These are phyloP conservation scores for Pythium oligandrum DNA, from an alignment of 352 stramenopile genomes.

Conservation along the genomic window DNA sequence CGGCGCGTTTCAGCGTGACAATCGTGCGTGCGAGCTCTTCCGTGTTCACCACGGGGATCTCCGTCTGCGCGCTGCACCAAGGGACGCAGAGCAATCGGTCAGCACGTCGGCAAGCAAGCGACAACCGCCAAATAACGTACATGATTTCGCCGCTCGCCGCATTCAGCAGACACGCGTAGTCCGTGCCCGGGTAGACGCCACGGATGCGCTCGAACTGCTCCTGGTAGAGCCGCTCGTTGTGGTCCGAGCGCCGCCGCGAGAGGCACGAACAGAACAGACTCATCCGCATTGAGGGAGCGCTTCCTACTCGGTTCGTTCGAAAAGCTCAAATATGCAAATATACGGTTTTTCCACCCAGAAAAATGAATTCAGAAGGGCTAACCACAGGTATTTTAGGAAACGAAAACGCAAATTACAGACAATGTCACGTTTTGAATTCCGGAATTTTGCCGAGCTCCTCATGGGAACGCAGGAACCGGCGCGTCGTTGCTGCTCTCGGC, in stretches of 20 bases:
- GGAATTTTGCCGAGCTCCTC: too few relatives aligned
- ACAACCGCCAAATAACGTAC: slow-evolving; percentile 26
- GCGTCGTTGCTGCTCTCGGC: too few relatives aligned
- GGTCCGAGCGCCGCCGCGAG: slow-evolving; percentile 54
- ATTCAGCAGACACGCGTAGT: slow-evolving; percentile 79
- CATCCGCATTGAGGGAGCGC: slow-evolving; percentile 25
- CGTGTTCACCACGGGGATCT: slow-evolving; percentile 56
- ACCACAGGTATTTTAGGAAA: too few relatives aligned
- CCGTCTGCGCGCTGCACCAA: slow-evolving; percentile 51
- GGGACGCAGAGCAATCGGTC: background rate
- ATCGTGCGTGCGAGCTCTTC: slow-evolving; percentile 78
- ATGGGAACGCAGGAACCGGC: too few relatives aligned
- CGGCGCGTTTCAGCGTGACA: slow-evolving; percentile 72
- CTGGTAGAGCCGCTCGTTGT: slow-evolving; percentile 45
- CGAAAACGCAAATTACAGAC: too few relatives aligned
- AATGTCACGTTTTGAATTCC: too few relatives aligned
- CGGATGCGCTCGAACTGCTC: slow-evolving; percentile 79
- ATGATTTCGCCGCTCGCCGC: slow-evolving; percentile 75
- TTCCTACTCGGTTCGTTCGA: slow-evolving; percentile 1
- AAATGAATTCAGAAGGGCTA: too few relatives aligned
- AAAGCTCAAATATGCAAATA: too few relatives aligned
- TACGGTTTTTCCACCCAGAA: too few relatives aligned
- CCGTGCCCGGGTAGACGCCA: slow-evolving; percentile 66
- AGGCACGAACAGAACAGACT: slow-evolving; percentile 69
- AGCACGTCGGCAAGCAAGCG: background rate